phyloP scores from a whole-genome alignment of 2,329 filamentous ascomycete genomes.

The Coniochaeta hoffmannii region DNA sequence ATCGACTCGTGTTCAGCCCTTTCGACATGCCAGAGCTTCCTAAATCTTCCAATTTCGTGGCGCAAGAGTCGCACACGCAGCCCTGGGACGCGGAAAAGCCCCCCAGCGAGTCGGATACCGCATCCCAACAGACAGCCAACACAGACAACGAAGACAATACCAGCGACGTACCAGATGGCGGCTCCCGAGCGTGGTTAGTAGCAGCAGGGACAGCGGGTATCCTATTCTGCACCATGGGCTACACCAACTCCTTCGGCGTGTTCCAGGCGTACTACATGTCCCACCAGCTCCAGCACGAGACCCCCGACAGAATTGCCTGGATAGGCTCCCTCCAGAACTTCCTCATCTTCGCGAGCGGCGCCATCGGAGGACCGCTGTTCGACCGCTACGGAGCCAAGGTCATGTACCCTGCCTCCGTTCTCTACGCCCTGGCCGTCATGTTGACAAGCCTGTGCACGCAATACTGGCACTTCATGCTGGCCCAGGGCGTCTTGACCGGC shows the following conservation, averaged over 20 bases:
- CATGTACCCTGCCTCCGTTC: slow-evolving; percentile 9
- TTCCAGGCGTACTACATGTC: slow-evolving; percentile 43
- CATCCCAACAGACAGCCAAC: not conserved
- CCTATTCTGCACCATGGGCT: slow-evolving; percentile 33
- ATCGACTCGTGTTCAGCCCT: not conserved
- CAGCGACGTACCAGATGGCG: not conserved
- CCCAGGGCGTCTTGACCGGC: slow-evolving; percentile 29
- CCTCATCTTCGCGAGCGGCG: slow-evolving; percentile 20
- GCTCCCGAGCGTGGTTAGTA: not conserved
- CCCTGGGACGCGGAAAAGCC: not conserved
- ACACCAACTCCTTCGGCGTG: slow-evolving; percentile 44
- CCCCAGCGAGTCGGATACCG: not conserved
- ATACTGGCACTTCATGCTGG: slow-evolving; percentile 34
- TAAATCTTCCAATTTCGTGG: not conserved
- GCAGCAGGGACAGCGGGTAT: not conserved
- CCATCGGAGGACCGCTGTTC: slow-evolving; percentile 24
- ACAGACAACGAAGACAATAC: not conserved
- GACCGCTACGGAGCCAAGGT: slow-evolving; percentile 28
- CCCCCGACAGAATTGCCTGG: slow-evolving; percentile 24
- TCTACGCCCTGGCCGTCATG: slow-evolving; percentile 19
- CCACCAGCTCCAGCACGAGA: slow-evolving; percentile 18
- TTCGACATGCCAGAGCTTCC: not conserved
- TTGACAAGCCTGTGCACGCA: slow-evolving; percentile 26
- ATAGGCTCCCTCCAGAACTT: slow-evolving; percentile 25
- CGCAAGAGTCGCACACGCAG: not conserved